Evolutionary conservation across 257 asterid genomes (phyloP).

Genomic region (Jacaranda copaia): DNA sequence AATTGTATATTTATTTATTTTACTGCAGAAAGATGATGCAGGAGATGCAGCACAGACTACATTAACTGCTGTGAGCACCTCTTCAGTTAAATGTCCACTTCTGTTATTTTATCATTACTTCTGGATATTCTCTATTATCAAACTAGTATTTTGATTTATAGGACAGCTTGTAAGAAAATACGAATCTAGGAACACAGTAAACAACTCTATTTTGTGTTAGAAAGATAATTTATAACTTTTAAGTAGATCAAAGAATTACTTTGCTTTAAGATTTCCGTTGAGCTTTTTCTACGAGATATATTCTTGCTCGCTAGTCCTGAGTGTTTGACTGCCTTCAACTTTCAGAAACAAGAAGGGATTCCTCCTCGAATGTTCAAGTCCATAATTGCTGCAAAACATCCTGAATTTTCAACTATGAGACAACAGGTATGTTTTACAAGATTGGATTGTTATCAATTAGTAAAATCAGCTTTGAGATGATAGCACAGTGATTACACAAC

Average conservation of each 20-base stretch:
- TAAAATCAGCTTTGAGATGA: constrained; percentile 16
- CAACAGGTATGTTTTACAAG: constrained; percentile 74
- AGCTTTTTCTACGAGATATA: constrained; percentile 25
- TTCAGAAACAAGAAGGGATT: constrained; percentile 95
- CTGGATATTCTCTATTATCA: constrained; percentile 6
- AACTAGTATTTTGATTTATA: constrained; percentile 13
- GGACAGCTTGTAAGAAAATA: constrained; percentile 21
- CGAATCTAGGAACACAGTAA: background rate
- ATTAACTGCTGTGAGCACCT: constrained; percentile 52
- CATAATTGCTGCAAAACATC: constrained; percentile 95
- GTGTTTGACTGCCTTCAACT: constrained; percentile 36
- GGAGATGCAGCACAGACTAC: constrained; percentile 51
- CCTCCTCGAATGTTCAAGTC: constrained; percentile 99
- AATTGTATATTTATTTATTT: constrained; percentile 5
- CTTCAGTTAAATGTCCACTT: background rate
- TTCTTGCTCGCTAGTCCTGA: constrained; percentile 28
- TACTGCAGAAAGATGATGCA: constrained; percentile 54
- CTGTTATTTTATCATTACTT: constrained; percentile 14
- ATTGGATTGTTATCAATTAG: constrained; percentile 26
- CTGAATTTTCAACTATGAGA: constrained; percentile 97
- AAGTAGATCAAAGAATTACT: constrained; percentile 23
- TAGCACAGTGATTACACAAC: background rate
- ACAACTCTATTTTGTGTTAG: constrained; percentile 18
- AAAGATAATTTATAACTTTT: constrained; percentile 16
- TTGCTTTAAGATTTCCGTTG: constrained; percentile 13